A percentile compares a stretch with the other conserved stretches of the same genome.
Evolutionary conservation across 495 filamentous ascomycete genomes (phyloP).

Genomic region (Aspergillus olivimuriae): DNA sequence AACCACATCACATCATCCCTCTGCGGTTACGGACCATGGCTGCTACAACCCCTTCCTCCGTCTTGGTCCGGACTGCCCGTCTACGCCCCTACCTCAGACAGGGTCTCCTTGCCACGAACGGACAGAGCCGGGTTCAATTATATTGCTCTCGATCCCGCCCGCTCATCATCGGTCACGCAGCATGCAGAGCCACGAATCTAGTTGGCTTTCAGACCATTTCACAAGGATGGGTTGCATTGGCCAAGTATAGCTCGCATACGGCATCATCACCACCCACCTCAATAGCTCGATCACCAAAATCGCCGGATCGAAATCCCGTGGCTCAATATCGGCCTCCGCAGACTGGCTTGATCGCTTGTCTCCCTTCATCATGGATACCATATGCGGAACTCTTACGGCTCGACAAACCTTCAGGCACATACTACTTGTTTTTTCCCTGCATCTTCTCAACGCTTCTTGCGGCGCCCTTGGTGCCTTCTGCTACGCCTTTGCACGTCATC

Average conservation of each 20-base stretch:
- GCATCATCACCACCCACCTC: neutral
- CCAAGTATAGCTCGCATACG: neutral
- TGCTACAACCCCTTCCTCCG: no score
- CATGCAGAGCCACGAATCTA: no score
- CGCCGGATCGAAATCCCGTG: slow-evolving; percentile 6
- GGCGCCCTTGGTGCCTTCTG: slow-evolving; percentile 37
- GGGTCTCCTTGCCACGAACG: no score
- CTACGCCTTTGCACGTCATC: slow-evolving; percentile 57
- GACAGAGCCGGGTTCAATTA: no score
- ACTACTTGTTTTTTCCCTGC: slow-evolving; percentile 94
- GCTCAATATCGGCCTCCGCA: slow-evolving; percentile 59
- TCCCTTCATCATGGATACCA: slow-evolving; percentile 74
- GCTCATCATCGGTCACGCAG: no score
- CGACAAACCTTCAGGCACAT: slow-evolving; percentile 90
- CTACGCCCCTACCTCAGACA: no score
- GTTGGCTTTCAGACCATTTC: no score
- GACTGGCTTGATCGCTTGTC: slow-evolving; percentile 66
- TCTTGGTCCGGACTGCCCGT: no score
- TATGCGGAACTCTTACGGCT: slow-evolving; percentile 91
- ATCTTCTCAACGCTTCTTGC: slow-evolving; percentile 75
- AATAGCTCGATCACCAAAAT: neutral
- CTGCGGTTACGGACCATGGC: no score
- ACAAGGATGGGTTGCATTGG: no score
- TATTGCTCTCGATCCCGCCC: no score
- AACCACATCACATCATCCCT: no score